Evolutionary conservation across 164 flowering plant genomes (phyloP).

Genomic region (Chimonanthus salicifolius): DNA sequence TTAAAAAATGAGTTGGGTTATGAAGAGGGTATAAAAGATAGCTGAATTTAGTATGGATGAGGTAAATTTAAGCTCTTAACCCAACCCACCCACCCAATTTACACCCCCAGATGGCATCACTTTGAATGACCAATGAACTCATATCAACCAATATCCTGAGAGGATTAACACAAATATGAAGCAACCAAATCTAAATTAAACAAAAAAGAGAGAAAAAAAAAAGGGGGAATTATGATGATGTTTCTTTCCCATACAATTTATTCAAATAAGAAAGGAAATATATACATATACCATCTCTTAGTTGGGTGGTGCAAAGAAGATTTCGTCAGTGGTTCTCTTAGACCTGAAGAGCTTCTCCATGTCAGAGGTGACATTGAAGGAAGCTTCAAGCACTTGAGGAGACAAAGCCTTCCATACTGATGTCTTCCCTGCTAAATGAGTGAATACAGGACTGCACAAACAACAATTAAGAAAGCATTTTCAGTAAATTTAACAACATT

Average conservation of each 20-base stretch:
- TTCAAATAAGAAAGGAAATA: too few species aligned
- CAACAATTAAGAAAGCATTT: neutral
- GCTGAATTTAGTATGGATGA: too few species aligned
- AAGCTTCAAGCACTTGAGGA: conserved; percentile 58
- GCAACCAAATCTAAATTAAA: neutral
- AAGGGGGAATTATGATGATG: too few species aligned
- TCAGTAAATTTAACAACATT: neutral
- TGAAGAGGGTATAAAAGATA: too few species aligned
- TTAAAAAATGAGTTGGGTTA: too few species aligned
- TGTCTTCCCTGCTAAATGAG: conserved; percentile 65
- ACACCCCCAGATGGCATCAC: too few species aligned
- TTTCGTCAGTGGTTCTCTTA: conserved; percentile 45
- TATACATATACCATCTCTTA: conserved; percentile 9
- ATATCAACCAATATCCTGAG: neutral
- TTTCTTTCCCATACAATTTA: neutral
- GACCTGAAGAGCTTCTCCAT: conserved; percentile 58
- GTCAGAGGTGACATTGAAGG: conserved; percentile 53
- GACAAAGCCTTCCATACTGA: conserved; percentile 69
- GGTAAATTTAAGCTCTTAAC: too few species aligned
- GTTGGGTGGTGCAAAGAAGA: conserved; percentile 69
- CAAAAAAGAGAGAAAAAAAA: too few species aligned
- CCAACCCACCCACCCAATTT: too few species aligned
- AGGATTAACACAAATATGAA: neutral
- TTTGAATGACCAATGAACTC: too few species aligned
- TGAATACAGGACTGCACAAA: conserved; percentile 59